Evolutionary conservation across 2,329 filamentous ascomycete genomes (phyloP), one percentile per base, ranked within the genome.

Genomic region (Metarhizium anisopliae): DNA sequence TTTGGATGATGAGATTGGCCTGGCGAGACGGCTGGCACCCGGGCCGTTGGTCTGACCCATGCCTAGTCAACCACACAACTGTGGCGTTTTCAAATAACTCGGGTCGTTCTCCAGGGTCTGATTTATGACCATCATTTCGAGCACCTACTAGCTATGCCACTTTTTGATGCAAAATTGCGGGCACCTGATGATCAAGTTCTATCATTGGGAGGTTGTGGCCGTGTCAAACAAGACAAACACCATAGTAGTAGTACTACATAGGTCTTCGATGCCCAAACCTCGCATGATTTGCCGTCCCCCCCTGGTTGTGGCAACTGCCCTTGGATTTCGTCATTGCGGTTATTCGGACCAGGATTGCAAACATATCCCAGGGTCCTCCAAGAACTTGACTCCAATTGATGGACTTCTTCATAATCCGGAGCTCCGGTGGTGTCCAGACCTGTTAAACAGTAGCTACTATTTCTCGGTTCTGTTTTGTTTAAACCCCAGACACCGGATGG

Each of bases 21-120:
- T 66, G 65, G 59, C 66, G 63, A 67, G 60, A 69, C 67, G 67
- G 67, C 67, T 69, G 63, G 59, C 64, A 67, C 66, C 67, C 67
- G 67, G 67, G 61, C 67, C 67, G 67, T 66, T 67, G 61, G 59
- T 47, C 60, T 63, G 65, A 61, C 64, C 61, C 62, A 56, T 55
- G 42, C 51, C 25, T 25, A 25, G 25, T 25, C 25, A 25, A 25
- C 25, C 25, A 25, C 25, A 25, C 25, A 25, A 25, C 25, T 4
- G 25, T 25, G 25, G 25, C 25, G 25, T 25, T 3, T 25, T 25
- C 25, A 25, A 25, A 25, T 25, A 25, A 4, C 25, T 25, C 25
- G 25, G 25, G 25, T 25, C 16, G 32, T 40, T 40, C 5, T 13
- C 38, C 38, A 40, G 38, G 5, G 8, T 16, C 38, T 16, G 38